phyloP scores from a whole-genome alignment of 1,284 basidiomycete genomes.

The Xanthoconium separans region DNA sequence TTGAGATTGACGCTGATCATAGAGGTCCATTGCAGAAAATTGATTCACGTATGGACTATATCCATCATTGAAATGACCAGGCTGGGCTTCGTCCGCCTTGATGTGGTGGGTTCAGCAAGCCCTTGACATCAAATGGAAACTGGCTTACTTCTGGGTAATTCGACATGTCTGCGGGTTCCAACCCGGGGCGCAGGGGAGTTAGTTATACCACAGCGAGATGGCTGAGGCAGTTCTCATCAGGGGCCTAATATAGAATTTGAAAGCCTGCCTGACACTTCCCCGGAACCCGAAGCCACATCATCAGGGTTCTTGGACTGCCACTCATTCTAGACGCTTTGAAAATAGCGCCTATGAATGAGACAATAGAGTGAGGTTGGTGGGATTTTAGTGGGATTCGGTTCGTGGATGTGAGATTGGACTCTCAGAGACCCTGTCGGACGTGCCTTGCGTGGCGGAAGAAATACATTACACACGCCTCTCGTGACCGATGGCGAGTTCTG shows the following conservation, averaged over 20 bases:
- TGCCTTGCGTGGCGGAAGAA: too few species aligned
- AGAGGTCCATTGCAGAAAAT: constrained; percentile 14
- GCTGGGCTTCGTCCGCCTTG: constrained; percentile 56
- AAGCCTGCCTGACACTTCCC: too few species aligned
- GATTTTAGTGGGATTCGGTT: background rate
- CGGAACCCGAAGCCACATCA: background rate
- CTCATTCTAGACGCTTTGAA: background rate
- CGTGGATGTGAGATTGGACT: too few species aligned
- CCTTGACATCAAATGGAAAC: background rate
- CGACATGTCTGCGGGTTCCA: constrained; percentile 35
- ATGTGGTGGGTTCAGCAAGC: constrained; percentile 1
- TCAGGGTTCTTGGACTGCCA: background rate
- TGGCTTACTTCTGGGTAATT: constrained; percentile 41
- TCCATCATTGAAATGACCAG: constrained; percentile 57
- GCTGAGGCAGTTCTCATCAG: background rate
- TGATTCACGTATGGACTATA: constrained; percentile 43
- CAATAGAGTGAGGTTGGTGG: background rate
- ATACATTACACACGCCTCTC: too few species aligned
- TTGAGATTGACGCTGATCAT: constrained; percentile 23
- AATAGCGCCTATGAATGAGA: background rate
- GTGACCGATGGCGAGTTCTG: background rate
- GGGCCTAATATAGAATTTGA: constrained; percentile 9
- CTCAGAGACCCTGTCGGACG: too few species aligned
- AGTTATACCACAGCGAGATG: constrained; percentile 1
- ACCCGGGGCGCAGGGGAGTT: background rate